phyloP scores from a whole-genome alignment of 192 early-diverging fungal genomes.

The Backusella mclennaniae region DNA sequence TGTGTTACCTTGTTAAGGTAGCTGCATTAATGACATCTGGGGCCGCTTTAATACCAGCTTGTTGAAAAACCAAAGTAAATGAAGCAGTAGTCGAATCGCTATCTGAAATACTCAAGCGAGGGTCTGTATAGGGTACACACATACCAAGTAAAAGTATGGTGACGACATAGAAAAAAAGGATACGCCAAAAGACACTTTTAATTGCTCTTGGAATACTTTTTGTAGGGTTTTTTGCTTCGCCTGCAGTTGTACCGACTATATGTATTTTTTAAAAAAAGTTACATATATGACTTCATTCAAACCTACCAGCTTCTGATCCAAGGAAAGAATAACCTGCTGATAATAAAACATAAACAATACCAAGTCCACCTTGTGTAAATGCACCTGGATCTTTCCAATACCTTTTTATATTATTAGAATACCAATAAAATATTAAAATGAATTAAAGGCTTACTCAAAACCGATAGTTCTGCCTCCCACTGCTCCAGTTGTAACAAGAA shows the following conservation, averaged over 20 bases:
- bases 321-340: conserved; percentile 81
- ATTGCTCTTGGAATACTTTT: conserved; percentile 71
- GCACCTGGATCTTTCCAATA: conserved; percentile 64
- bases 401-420: conserved; percentile 14
- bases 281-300: neutral
- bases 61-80: conserved; percentile 61
- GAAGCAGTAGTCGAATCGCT: conserved; percentile 54
- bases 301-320: conserved; percentile 69
- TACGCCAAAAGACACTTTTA: conserved; percentile 79
- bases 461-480: conserved; percentile 51
- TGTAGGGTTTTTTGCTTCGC: conserved; percentile 83
- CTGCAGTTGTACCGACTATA: conserved; percentile 79
- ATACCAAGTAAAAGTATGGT: conserved; percentile 80
- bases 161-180: conserved; percentile 74
- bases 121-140: conserved; percentile 61
- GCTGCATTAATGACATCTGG: conserved; percentile 67
- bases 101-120: conserved; percentile 41
- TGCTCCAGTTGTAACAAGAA: conserved; percentile 63
- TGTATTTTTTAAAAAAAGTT: too few relatives aligned
- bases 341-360: conserved; percentile 62
- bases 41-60: conserved; percentile 55
- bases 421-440: too few relatives aligned
- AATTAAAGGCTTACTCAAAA: conserved; percentile 21
- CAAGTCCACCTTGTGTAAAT: conserved; percentile 53
- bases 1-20: conserved; percentile 42